Conservation (phyloP, 176 grass and related monocot species). For the Cenchrus purpureus region DNA sequence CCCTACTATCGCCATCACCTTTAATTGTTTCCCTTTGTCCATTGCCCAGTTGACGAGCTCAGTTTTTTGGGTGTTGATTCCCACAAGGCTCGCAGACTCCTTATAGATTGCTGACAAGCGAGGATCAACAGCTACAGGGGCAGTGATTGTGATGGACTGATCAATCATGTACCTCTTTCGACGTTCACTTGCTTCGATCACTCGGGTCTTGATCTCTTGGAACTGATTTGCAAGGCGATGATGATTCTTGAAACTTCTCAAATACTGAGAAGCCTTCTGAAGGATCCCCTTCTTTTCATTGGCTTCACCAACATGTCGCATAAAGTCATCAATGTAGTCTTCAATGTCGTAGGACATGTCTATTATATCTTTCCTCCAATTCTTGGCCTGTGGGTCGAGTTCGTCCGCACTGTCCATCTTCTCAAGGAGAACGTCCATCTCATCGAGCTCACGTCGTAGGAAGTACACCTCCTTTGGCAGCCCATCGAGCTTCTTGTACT, state of each 20-base stretch:
- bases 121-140: background rate
- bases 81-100: background rate
- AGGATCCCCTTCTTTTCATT: background rate
- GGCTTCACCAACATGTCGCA: background rate
- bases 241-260: background rate
- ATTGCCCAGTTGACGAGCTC: background rate
- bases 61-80: background rate
- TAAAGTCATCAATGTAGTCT: background rate
- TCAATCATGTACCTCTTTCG: background rate
- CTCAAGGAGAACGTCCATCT: conserved; percentile 1
- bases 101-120: background rate
- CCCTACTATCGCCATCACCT: background rate
- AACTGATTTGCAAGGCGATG: background rate
- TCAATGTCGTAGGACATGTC: conserved; percentile 21
- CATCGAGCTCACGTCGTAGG: background rate
- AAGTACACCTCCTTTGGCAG: background rate
- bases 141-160: background rate
- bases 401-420: background rate
- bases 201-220: background rate
- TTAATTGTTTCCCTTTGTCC: background rate
- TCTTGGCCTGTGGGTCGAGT: background rate
- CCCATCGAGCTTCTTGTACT: conserved; percentile 3
- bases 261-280: background rate
- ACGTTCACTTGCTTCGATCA: background rate
- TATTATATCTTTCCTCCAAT: background rate